Base-by-base conservation (phyloP, 2,329 filamentous ascomycete genomes). In the Ophiostoma sp. region DNA sequence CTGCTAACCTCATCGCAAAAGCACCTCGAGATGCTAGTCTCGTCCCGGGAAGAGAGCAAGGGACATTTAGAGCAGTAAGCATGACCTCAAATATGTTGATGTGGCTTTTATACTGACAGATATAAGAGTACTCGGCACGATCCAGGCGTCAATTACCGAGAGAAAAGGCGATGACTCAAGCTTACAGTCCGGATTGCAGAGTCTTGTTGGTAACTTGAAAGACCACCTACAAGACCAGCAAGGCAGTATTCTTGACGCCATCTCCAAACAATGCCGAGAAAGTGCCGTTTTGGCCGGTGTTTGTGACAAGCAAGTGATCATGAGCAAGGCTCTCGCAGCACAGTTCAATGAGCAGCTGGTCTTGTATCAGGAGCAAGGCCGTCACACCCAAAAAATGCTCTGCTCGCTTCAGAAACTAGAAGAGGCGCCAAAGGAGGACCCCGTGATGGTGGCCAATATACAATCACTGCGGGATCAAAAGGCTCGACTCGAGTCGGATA, bases 271-370 rank as follows among this genome's bases (percentile, higher is more conserved):
- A 15, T 39, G 11, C 1, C 36, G 57, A 13, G 71, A 72, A 10
- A 68, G 39, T 1, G 54, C 68, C 6, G 20, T n/a, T 2, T 23
- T 73, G 1, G 67, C 17, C 3, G 52, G 62, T 2, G 7, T 73
- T 3, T 72, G 70, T 13, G 67, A 70, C 23, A 48, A 70, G 15
- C 48, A 69, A 66, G 72, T 72, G 23, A 66, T 44, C 0, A 69
- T 72, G n/a, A 65, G 27, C 23, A 17, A 8, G 4, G 36, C 62
- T 8, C 4, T 73, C 1, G 31, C 65, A 1, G 52, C 57, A 11
- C 52, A 60, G 31, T 33, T 75, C 2, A 52, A 39, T 13, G 67
- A 44, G 2, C 69, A 70, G 17, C 20, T 20, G 7, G 39, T 54
- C 1, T 1, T 67, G 8, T 33, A 41, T 2, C 65, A 23, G 6